Base-by-base conservation (phyloP, 2,329 filamentous ascomycete genomes). In the Talaromyces sp. region DNA sequence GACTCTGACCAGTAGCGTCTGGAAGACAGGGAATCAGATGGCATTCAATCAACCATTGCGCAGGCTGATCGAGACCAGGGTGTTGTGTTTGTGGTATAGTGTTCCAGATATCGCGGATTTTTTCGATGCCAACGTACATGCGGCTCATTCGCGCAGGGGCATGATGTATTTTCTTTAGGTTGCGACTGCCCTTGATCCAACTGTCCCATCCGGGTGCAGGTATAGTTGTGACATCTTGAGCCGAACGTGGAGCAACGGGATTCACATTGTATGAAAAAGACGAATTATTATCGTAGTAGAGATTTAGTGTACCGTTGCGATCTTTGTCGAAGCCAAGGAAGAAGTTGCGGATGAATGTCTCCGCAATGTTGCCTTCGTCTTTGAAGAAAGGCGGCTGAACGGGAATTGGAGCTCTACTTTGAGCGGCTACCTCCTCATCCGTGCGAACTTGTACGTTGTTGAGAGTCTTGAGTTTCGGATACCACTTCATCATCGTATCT, bases 41-140 rank as follows among this genome's bases (percentile, higher is more conserved):
- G 70, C 91, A 93, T 77, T 96, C 92, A 73, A 96, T 88, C 61
- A 92, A 86, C 83, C 92, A 96, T 71, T 93, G 91, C 72, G 86
- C 83, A 13, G 88, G 79, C 56, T 91, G 86, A 1, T 84, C 79
- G 58, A 84, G 85, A 71, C 90, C 85, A 1, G 92, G 89, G 74
- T 97, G 93, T 53, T 85, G 86, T 8, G 92, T 94, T 47, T 81
- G 79, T 0, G 93, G 93, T 2, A 97, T 82, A 3, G 80, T 80
- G 63, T 85, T 84, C 89, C 92, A 96, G 19, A 88, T 75, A 64
- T 88, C 84, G 60, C 84, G 81, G 66, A 96, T 93, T 51, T 85
- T 81, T 49, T 86, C 82, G 3, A 81, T 79, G 1, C 92, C 92
- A 8, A 81, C 84, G 72, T 88, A 89, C 4, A 89, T 78, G 47